These are phyloP conservation scores for Xylariaceae sp. DNA, from an alignment of 2,329 filamentous ascomycete genomes.

Conservation along the genomic window DNA sequence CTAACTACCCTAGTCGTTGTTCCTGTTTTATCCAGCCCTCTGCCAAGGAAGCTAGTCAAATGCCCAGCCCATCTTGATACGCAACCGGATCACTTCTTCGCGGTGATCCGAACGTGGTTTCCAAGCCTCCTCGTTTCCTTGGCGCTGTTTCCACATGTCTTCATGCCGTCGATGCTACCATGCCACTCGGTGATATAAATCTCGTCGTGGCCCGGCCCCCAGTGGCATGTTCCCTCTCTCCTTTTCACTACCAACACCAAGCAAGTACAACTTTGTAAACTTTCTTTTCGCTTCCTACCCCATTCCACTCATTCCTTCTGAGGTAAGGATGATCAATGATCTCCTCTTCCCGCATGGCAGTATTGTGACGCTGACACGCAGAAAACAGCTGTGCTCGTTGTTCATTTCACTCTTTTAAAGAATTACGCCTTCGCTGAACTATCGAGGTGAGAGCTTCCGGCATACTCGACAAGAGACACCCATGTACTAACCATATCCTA, in stretches of 20 bases:
- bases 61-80: slow-evolving; percentile 36
- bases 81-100: slow-evolving; percentile 37
- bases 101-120: slow-evolving; percentile 36
- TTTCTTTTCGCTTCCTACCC: slow-evolving; percentile 31
- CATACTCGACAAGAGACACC: not conserved
- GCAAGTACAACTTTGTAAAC: slow-evolving; percentile 34
- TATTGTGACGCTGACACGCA: slow-evolving; percentile 21
- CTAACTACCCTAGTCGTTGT: too few species aligned
- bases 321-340: slow-evolving; percentile 33
- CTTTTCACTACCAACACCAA: slow-evolving; percentile 30
- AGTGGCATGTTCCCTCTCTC: slow-evolving; percentile 22
- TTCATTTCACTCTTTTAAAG: slow-evolving; percentile 41
- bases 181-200: slow-evolving; percentile 37
- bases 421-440: slow-evolving; percentile 35
- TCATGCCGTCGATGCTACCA: slow-evolving; percentile 21
- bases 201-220: slow-evolving; percentile 20
- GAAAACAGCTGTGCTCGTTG: slow-evolving; percentile 45
- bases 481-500: not conserved
- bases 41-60: slow-evolving; percentile 20
- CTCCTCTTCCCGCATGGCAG: slow-evolving; percentile 2
- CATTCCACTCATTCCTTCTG: slow-evolving; percentile 44
- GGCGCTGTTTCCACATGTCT: slow-evolving; percentile 26
- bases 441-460: slow-evolving; percentile 32
- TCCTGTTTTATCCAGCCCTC: slow-evolving; percentile 24
- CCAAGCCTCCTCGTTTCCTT: slow-evolving; percentile 23